A percentile compares a stretch with the other conserved stretches of the same genome.
Evolutionary conservation across 495 filamentous ascomycete genomes (phyloP).

Genomic region (Symbiotaphrina buchneri): DNA sequence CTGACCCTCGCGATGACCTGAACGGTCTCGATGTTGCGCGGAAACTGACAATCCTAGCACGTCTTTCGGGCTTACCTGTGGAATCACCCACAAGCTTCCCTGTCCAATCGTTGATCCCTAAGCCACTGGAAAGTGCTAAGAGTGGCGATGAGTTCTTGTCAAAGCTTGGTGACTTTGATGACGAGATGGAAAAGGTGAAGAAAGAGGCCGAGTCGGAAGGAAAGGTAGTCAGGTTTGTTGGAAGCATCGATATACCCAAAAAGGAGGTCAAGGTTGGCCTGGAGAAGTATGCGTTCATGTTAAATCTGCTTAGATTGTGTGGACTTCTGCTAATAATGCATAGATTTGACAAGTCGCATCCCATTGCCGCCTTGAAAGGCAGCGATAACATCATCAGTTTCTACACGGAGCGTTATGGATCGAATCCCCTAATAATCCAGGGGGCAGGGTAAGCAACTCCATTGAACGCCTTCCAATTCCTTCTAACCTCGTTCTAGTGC

Average conservation of each 20-base stretch:
- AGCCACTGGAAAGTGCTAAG: slow-evolving; percentile 46
- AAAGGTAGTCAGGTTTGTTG: slow-evolving; percentile 86
- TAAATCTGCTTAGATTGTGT: background rate
- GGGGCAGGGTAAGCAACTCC: slow-evolving; percentile 44
- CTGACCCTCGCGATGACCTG: slow-evolving; percentile 85
- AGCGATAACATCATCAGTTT: slow-evolving; percentile 98
- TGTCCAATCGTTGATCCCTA: slow-evolving; percentile 75
- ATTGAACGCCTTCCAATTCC: slow-evolving; percentile 1
- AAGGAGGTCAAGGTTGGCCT: slow-evolving; percentile 71
- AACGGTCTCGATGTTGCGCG: slow-evolving; percentile 91
- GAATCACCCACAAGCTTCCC: slow-evolving; percentile 66
- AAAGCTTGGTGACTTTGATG: slow-evolving; percentile 54
- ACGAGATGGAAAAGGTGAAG: slow-evolving; percentile 65
- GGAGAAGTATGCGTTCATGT: slow-evolving; percentile 27
- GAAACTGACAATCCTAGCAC: slow-evolving; percentile 87
- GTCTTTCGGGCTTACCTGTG: slow-evolving; percentile 56
- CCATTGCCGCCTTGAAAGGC: slow-evolving; percentile 83
- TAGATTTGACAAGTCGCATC: slow-evolving; percentile 48
- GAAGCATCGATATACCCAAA: slow-evolving; percentile 61
- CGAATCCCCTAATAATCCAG: slow-evolving; percentile 78
- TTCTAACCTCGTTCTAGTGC: slow-evolving; percentile 20
- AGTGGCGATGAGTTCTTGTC: slow-evolving; percentile 67
- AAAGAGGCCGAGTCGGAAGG: slow-evolving; percentile 53
- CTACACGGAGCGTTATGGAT: slow-evolving; percentile 83
- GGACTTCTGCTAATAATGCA: background rate